Percentiles rank a stretch among this genome's conserved stretches.
These are phyloP conservation scores for Arthrobotrys megalospora DNA, from an alignment of 2,329 filamentous ascomycete genomes.

Conservation along the genomic window DNA sequence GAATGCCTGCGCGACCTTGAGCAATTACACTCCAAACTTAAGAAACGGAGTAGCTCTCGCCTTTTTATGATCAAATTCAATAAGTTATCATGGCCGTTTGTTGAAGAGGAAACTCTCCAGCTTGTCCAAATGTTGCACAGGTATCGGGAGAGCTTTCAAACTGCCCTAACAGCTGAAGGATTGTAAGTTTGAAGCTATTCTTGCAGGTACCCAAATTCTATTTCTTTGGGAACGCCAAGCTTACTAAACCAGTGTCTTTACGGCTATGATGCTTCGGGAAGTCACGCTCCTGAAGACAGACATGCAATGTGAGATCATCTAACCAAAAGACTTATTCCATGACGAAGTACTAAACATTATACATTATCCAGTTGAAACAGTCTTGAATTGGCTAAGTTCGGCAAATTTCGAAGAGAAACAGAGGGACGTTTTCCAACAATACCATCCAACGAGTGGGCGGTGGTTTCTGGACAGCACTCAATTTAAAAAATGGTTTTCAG, in stretches of 20 bases:
- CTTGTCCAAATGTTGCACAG: conserved; percentile 40
- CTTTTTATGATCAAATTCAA: conserved; percentile 44
- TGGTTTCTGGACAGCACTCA: conserved; percentile 49
- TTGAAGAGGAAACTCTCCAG: conserved; percentile 41
- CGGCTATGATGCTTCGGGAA: conserved; percentile 34
- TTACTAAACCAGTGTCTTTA: conserved; percentile 25
- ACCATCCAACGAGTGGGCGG: conserved; percentile 44
- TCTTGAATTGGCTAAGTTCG: conserved; percentile 42
- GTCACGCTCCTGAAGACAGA: conserved; percentile 36
- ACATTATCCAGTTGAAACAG: conserved; percentile 21
- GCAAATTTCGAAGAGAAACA: conserved; percentile 52
- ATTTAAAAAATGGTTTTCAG: conserved; percentile 42
- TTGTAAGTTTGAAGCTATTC: conserved; percentile 25
- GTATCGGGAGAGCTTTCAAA: conserved; percentile 46
- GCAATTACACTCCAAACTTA: conserved; percentile 34
- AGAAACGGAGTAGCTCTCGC: conserved; percentile 43
- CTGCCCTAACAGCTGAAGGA: conserved; percentile 38
- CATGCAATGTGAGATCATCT: conserved; percentile 33
- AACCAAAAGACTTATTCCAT: background rate
- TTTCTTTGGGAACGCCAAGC: background rate
- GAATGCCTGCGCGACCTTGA: conserved; percentile 46
- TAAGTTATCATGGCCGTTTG: conserved; percentile 47
- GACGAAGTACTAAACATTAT: background rate
- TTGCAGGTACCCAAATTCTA: too few species aligned
- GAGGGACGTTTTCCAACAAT: conserved; percentile 39